Conservation (phyloP, 352 stramenopile genomes). For the Phytophthora cactorum region DNA sequence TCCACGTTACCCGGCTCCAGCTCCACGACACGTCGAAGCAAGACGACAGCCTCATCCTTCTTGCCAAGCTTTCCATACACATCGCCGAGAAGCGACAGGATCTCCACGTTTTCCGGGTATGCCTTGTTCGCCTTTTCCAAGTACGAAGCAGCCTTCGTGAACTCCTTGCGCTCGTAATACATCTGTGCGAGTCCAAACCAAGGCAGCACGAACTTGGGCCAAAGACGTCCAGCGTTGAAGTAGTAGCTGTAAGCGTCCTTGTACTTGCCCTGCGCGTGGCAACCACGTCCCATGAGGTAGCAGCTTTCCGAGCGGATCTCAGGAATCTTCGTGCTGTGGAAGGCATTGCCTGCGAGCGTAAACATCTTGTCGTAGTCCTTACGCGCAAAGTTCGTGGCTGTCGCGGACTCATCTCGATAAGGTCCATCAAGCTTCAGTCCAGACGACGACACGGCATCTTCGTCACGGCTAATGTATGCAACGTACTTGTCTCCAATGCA, state of each 20-base stretch:
- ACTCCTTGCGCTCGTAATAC: slow-evolving; percentile 90
- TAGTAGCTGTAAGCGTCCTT: slow-evolving; percentile 97
- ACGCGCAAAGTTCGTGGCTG: slow-evolving; percentile 68
- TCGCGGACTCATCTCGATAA: slow-evolving; percentile 79
- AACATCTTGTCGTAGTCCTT: slow-evolving; percentile 94
- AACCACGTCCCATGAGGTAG: slow-evolving; percentile 96
- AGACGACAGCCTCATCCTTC: slow-evolving; percentile 78
- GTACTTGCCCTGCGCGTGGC: slow-evolving; percentile 94
- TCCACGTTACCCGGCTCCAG: slow-evolving; percentile 88
- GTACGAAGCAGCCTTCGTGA: slow-evolving; percentile 81
- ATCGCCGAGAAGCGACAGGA: slow-evolving; percentile 80
- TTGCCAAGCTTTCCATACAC: slow-evolving; percentile 86
- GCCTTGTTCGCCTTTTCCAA: slow-evolving; percentile 90
- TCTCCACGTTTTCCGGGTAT: slow-evolving; percentile 90
- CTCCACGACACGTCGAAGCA: slow-evolving; percentile 86
- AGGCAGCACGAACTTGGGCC: slow-evolving; percentile 86
- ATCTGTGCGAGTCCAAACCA: slow-evolving; percentile 91
- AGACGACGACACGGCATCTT: slow-evolving; percentile 66
- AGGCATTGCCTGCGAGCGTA: slow-evolving; percentile 85
- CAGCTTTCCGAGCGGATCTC: slow-evolving; percentile 96
- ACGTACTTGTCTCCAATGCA: slow-evolving; percentile 94
- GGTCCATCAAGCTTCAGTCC: slow-evolving; percentile 78
- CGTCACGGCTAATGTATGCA: slow-evolving; percentile 81
- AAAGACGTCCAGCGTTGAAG: slow-evolving; percentile 92
- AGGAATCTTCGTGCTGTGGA: slow-evolving; percentile 89